Evolutionary conservation across 257 asterid species (phyloP).

Genomic region (Primulina huaijiensis): DNA sequence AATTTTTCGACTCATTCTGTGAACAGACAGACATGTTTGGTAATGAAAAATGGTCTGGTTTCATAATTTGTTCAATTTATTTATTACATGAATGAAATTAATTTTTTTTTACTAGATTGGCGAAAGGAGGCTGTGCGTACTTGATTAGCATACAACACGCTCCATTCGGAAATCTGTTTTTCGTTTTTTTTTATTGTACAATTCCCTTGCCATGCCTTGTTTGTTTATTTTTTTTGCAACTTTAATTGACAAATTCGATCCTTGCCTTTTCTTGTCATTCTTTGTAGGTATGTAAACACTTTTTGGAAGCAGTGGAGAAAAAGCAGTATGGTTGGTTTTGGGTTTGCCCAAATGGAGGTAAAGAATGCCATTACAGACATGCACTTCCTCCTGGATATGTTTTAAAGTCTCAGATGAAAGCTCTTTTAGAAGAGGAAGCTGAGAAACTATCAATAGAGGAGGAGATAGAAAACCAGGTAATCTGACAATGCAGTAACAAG

Average conservation of each 20-base stretch:
- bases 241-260: constrained; percentile 8
- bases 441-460: constrained; percentile 78
- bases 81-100: no score
- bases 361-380: constrained; percentile 87
- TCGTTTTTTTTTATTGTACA: no score
- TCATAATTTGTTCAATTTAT: not conserved
- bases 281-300: constrained; percentile 77
- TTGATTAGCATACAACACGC: not conserved
- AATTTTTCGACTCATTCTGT: not conserved
- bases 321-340: constrained; percentile 99
- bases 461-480: constrained; percentile 92
- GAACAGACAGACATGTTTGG: constrained; percentile 4
- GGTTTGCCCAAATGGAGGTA: constrained; percentile 91
- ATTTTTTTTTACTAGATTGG: not conserved
- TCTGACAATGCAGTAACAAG: not conserved
- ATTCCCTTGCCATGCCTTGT: not conserved
- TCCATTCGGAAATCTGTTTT: not conserved
- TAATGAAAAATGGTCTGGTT: constrained; percentile 11
- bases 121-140: not conserved
- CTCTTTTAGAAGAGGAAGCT: constrained; percentile 83
- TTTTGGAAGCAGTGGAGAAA: constrained; percentile 97
- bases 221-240: not conserved
- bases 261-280: constrained; percentile 10
- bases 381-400: constrained; percentile 97
- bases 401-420: constrained; percentile 96